A percentile compares a stretch with the other conserved stretches of the same genome.
These are phyloP conservation scores for Inga laurina DNA, from an alignment of 306 rosid species.

Conservation along the genomic window DNA sequence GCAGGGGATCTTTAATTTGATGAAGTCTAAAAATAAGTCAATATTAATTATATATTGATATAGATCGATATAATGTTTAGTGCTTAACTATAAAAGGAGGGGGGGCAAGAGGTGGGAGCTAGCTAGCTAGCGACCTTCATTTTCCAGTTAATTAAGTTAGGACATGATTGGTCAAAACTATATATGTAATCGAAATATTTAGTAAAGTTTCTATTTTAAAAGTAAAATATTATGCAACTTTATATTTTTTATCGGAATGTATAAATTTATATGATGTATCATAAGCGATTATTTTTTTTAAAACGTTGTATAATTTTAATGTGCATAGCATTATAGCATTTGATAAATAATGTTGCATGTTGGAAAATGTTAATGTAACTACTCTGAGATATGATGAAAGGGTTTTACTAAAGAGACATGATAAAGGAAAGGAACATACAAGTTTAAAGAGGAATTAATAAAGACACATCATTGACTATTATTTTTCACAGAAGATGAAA, in stretches of 20 bases:
- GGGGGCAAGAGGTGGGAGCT: neutral
- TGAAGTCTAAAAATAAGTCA: too few species aligned
- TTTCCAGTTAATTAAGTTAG: neutral
- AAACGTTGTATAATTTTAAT: too few species aligned
- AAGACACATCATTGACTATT: neutral
- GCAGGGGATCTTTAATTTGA: too few species aligned
- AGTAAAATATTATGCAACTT: too few species aligned
- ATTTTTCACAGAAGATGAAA: neutral
- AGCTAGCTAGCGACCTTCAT: neutral
- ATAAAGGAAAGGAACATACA: neutral
- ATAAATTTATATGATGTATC: neutral
- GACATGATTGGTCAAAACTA: neutral
- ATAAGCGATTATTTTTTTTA: neutral
- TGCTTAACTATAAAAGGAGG: neutral
- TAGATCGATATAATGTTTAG: too few species aligned
- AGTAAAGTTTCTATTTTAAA: neutral
- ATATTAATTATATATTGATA: too few species aligned
- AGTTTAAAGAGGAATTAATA: neutral
- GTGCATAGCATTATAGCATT: too few species aligned
- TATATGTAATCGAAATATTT: neutral
- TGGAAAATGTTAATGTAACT: neutral
- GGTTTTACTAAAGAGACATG: too few species aligned
- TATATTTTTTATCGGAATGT: too few species aligned
- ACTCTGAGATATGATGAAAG: neutral
- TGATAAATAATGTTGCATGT: neutral